Evolutionary conservation across 1,284 basidiomycete species (phyloP).

Genomic region (Moesziomyces antarcticus): DNA sequence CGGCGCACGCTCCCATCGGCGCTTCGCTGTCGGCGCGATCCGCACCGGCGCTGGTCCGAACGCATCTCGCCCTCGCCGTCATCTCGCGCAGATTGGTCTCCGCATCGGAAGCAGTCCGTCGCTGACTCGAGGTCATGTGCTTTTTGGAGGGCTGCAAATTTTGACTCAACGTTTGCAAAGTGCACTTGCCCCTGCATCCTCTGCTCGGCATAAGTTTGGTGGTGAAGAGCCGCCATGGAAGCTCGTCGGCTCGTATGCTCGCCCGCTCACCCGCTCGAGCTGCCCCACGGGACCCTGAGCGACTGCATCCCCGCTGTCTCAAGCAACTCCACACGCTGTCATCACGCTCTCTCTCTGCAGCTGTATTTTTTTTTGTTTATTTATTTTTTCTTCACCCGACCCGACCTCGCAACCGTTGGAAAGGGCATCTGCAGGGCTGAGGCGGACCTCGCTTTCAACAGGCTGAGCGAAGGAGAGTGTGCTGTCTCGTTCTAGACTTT

Average conservation of each 20-base stretch:
- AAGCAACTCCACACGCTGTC: background rate
- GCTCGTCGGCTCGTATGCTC: no score
- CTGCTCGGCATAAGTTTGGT: no score
- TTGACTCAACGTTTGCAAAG: no score
- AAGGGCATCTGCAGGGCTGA: no score
- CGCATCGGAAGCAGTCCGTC: background rate
- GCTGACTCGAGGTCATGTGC: constrained; percentile 5
- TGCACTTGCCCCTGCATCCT: no score
- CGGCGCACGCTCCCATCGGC: no score
- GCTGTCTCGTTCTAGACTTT: background rate
- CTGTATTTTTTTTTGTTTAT: background rate
- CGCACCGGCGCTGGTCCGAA: no score
- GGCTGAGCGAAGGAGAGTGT: background rate
- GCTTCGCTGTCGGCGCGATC: no score
- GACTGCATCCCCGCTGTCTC: background rate
- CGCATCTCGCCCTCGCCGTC: constrained; percentile 1
- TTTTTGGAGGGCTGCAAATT: no score
- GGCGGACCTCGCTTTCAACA: background rate
- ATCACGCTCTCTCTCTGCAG: background rate
- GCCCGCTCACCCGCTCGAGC: no score
- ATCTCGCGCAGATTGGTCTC: constrained; percentile 7
- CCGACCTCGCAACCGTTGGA: background rate
- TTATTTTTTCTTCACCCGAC: background rate
- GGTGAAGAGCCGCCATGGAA: no score
- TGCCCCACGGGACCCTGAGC: no score